Evolutionary conservation across 169 alveolate species (phyloP), one percentile per base, ranked within the genome.

Genomic region (Plasmodium yoelii): DNA sequence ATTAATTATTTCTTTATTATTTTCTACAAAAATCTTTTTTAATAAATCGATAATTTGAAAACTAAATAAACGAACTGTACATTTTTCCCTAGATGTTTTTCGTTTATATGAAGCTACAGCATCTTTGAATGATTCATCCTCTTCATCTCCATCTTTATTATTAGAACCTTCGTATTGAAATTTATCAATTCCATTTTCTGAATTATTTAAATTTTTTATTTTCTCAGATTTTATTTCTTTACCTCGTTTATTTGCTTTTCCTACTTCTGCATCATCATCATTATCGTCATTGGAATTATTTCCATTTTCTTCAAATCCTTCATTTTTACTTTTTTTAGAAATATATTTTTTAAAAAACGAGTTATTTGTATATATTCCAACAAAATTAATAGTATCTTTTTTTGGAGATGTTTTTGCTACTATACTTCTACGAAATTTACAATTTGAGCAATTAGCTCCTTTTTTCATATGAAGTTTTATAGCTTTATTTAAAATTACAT

Each of bases 11-110:
- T 94, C 92, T 86, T 65, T 77, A 42, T 90, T 88, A 57, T 95
- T 90, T 44, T 94, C 88, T 84, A 57, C 91, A 92, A 93, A 96
- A 47, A 95, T 73, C 67, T 92, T 93, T 75, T 84, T 73, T 39
- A 93, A 69, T 86, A 91, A 92, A 80, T 94, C 97, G 15, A 90
- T 93, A 65, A 94, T 87, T 64, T 94, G 97, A 88, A 96, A 94
- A 49, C 97, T 95, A 69, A 94, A 96, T 74, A 94, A 71, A 56
- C 92, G 96, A 68, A 93, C 89, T 68, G 75, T 80, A 88, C 91
- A 88, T 89, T 87, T 90, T 71, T 94, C 95, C 94, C 88, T 87
- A 56, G 92, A 92, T 34, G 94, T 24, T 82, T 61, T 92, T 55
- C 92, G 93, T 80, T 87, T 94, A 86, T 73, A 89, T 69, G 13